These are phyloP conservation scores for Rubia peregrina DNA, from an alignment of 305 asterid genomes.

Conservation along the genomic window DNA sequence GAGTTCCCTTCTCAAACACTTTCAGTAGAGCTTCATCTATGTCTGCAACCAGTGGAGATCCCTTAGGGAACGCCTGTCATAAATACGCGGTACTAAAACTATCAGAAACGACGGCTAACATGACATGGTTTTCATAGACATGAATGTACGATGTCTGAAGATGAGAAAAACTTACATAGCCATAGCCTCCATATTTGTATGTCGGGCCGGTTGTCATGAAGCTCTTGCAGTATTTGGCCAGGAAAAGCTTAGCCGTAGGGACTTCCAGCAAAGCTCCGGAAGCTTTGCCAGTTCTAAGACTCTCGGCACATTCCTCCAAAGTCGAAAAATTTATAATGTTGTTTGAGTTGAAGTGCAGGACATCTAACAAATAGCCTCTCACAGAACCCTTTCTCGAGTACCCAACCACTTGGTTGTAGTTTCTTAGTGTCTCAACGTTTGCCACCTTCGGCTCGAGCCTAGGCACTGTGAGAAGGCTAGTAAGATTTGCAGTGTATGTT, in stretches of 20 bases:
- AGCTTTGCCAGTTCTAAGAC: slow-evolving; percentile 26
- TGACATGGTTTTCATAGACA: not conserved
- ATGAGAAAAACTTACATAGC: slow-evolving; percentile 25
- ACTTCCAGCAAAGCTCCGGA: slow-evolving; percentile 35
- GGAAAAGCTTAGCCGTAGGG: slow-evolving; percentile 33
- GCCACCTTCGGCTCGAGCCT: slow-evolving; percentile 25
- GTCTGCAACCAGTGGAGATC: slow-evolving; percentile 29
- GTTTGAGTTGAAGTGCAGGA: slow-evolving; percentile 16
- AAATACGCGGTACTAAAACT: not conserved
- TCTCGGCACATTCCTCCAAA: slow-evolving; percentile 17
- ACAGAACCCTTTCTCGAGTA: slow-evolving; percentile 27
- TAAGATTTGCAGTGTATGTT: slow-evolving; percentile 40
- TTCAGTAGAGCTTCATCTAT: slow-evolving; percentile 29
- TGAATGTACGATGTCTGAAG: not conserved
- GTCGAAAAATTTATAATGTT: slow-evolving; percentile 16
- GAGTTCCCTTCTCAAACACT: slow-evolving; percentile 27
- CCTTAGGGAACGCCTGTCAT: slow-evolving; percentile 36
- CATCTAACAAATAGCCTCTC: slow-evolving; percentile 17
- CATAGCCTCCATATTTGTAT: slow-evolving; percentile 41
- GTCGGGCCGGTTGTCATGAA: slow-evolving; percentile 31
- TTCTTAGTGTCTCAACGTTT: slow-evolving; percentile 22
- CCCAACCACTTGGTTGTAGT: slow-evolving; percentile 25
- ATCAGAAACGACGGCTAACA: no score
- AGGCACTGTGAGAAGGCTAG: slow-evolving; percentile 37
- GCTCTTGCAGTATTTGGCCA: slow-evolving; percentile 37